These are phyloP conservation scores for Diaporthe citriasiana DNA, from an alignment of 2,329 filamentous ascomycete species.

Conservation along the genomic window DNA sequence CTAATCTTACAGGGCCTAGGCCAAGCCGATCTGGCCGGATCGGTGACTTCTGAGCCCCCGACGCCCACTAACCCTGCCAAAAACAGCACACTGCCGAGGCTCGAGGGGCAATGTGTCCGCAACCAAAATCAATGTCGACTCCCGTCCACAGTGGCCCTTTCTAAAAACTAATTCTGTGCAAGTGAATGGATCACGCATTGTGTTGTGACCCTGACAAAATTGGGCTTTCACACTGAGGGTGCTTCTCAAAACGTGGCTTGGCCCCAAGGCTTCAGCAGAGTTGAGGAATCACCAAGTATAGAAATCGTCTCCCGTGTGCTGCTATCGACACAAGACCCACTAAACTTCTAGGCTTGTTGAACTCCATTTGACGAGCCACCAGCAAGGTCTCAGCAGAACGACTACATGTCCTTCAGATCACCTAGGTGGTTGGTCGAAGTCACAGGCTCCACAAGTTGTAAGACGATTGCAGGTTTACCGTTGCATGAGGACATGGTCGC, in stretches of 20 bases:
- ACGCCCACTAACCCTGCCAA: background rate
- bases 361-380: background rate
- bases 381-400: background rate
- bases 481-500: no score
- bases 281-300: no score
- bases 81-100: constrained; percentile 9
- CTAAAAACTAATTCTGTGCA: no score
- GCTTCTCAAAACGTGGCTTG: no score
- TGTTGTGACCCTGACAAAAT: no score
- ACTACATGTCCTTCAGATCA: no score
- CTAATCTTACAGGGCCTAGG: constrained; percentile 2
- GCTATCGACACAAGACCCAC: background rate
- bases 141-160: no score
- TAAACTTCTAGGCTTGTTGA: background rate
- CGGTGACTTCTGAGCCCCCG: constrained; percentile 8
- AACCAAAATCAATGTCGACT: background rate
- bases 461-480: no score
- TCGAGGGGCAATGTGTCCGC: background rate
- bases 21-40: constrained; percentile 3
- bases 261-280: background rate
- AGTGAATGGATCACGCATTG: no score
- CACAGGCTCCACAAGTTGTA: no score
- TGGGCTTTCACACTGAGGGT: no score
- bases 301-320: background rate
- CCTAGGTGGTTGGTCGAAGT: no score